A percentile compares a stretch with the other conserved stretches of the same genome.
Conservation (phyloP, 2,329 filamentous ascomycete genomes). For the Hymenoscyphus infarciens region DNA sequence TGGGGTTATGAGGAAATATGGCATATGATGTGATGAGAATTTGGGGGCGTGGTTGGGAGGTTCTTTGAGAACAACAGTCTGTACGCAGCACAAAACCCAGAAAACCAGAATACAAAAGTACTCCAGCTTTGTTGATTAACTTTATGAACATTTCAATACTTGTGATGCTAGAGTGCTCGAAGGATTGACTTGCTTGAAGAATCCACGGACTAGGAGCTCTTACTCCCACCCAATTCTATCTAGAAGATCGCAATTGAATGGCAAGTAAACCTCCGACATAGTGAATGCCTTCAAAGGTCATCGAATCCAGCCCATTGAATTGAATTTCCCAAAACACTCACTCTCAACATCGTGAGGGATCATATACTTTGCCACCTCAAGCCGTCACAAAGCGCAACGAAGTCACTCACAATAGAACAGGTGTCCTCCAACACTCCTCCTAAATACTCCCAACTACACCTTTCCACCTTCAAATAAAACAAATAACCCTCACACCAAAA, state of each 20-base stretch:
- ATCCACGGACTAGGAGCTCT: no score
- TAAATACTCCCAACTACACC: not conserved
- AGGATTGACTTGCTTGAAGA: no score
- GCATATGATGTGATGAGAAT: slow-evolving; percentile 28
- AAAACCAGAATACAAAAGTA: not conserved
- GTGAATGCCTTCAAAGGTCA: not conserved
- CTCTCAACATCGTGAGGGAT: not conserved
- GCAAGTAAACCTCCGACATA: not conserved
- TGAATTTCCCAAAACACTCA: not conserved
- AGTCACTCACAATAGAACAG: not conserved
- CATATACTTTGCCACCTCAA: not conserved
- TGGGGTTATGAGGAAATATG: slow-evolving; percentile 21
- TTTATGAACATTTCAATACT: not conserved
- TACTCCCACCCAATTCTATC: not conserved
- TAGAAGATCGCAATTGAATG: not conserved
- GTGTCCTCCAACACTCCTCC: not conserved
- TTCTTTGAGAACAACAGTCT: slow-evolving; percentile 5
- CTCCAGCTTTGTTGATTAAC: not conserved
- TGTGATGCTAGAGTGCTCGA: not conserved
- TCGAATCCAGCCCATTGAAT: no score
- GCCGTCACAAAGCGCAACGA: slow-evolving; percentile 1
- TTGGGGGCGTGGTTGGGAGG: slow-evolving; percentile 5
- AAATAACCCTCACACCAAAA: not conserved
- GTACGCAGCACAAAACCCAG: not conserved
- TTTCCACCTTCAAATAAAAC: not conserved